Conservation (phyloP, 2,329 filamentous ascomycete genomes). For the Talaromyces sp. region DNA sequence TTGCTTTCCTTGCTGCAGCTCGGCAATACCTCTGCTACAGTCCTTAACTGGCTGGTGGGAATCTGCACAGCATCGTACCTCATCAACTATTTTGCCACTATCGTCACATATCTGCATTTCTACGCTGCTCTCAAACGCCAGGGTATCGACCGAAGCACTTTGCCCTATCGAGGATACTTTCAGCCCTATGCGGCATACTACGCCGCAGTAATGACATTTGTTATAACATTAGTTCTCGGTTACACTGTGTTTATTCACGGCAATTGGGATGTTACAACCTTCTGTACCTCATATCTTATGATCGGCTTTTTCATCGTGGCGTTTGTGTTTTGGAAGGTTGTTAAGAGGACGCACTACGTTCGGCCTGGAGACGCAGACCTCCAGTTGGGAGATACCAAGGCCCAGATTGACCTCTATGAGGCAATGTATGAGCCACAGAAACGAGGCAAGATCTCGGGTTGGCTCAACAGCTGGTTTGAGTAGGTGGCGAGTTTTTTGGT, state of each 20-base stretch:
- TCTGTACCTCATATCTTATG: constrained; percentile 68
- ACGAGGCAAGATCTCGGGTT: constrained; percentile 17
- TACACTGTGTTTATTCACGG: constrained; percentile 62
- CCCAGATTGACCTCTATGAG: constrained; percentile 5
- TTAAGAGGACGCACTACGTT: constrained; percentile 49
- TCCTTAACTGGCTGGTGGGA: constrained; percentile 58
- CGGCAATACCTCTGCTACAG: constrained; percentile 45
- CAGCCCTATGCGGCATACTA: constrained; percentile 63
- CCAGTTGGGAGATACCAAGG: constrained; percentile 56
- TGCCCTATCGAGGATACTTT: constrained; percentile 63
- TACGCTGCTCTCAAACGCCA: constrained; percentile 56
- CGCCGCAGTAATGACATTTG: constrained; percentile 61
- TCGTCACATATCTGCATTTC: constrained; percentile 58
- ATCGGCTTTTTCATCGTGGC: constrained; percentile 66
- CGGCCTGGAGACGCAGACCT: constrained; percentile 58
- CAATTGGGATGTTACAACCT: constrained; percentile 64
- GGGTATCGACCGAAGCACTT: constrained; percentile 46
- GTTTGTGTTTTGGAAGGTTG: constrained; percentile 60
- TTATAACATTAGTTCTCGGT: constrained; percentile 75
- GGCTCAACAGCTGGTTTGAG: constrained; percentile 16
- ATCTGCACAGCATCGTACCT: constrained; percentile 53
- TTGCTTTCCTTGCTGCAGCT: constrained; percentile 64
- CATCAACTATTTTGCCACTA: constrained; percentile 62
- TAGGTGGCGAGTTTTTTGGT: constrained; percentile 1
- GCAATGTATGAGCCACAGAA: constrained; percentile 12